Evolutionary conservation across 1,284 basidiomycete genomes (phyloP), one percentile per base, ranked within the genome.

Genomic region (Cryptococcus sp.): DNA sequence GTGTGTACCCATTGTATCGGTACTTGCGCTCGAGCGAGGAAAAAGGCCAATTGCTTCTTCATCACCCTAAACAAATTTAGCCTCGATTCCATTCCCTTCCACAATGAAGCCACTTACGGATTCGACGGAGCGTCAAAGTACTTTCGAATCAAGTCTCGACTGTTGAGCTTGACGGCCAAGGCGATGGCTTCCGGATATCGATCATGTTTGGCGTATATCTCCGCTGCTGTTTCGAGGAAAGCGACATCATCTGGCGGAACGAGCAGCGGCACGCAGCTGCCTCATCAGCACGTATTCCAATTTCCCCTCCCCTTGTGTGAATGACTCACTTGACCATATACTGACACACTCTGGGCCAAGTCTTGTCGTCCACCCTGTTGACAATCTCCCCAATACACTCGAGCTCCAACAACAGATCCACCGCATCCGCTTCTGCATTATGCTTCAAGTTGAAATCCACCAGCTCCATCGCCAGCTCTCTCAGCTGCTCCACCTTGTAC

Each of bases 371-470:
- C 22, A 94, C 84, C 51, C 91, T 75, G 19, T 81, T 76, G 6
- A 80, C 78, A 55, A 95, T 83, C 60, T 81, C 80, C 58, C 85
- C 80, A 43, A 97, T 87, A 58, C 89, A 87, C 72, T 99, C 95
- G 57, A 98, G 75, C 69, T 98, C 95, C 65, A 97, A 84, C 51
- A 98, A 75, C 28, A 98, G 78, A 74, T 98, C 95, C 19, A 99
- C 94, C 0, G 95, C 95, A 69, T 99, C 95, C 25, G 92, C 93
- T 72, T 99, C 95, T 12, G 93, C 95, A 62, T 99, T 97, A 74
- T 98, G 95, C 25, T 81, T 80, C 31, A 98, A 78, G 56, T 97
- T 80, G 78, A 98, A 99, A 19, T 81, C 84, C 1, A 94, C 90
- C 59, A 97, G 89, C 63, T 90, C 82, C 48, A 88, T 78, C 0